Percentiles rank a stretch among this genome's conserved stretches.
Evolutionary conservation across 805 yeast genomes (phyloP).

Genomic region (Saturnispora silvae): DNA sequence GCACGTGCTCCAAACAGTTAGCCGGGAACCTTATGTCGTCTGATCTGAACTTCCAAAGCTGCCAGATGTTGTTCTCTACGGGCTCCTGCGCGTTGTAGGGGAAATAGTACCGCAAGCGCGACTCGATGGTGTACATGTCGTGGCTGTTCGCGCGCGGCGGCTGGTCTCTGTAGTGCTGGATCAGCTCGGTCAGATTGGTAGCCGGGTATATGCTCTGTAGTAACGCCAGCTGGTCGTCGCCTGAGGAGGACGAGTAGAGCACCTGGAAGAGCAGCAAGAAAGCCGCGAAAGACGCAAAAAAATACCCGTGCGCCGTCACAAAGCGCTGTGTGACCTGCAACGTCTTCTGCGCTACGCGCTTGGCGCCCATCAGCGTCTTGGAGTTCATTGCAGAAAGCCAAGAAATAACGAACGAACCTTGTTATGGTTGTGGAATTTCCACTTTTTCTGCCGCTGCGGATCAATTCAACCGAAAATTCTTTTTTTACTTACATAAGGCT

Average conservation of each 20-base stretch:
- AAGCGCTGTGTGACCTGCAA: background rate
- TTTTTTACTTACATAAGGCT: background rate
- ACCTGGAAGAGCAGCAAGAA: slow-evolving; percentile 2
- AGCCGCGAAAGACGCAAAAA: slow-evolving; percentile 3
- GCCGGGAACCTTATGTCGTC: slow-evolving; percentile 24
- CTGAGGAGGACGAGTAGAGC: slow-evolving; percentile 5
- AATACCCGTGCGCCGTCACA: background rate
- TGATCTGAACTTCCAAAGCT: slow-evolving; percentile 18
- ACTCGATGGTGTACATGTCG: slow-evolving; percentile 20
- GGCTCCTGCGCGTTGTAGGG: slow-evolving; percentile 17
- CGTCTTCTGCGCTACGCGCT: background rate
- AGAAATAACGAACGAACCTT: background rate
- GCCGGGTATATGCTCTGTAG: slow-evolving; percentile 11
- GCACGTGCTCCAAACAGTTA: slow-evolving; percentile 23
- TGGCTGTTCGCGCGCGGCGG: slow-evolving; percentile 17
- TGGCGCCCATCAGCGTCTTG: background rate
- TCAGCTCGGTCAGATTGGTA: slow-evolving; percentile 8
- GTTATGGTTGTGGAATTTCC: background rate
- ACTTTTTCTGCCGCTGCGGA: background rate
- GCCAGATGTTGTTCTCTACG: slow-evolving; percentile 25
- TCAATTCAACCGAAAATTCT: background rate
- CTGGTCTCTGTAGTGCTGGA: slow-evolving; percentile 6
- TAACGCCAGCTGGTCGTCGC: slow-evolving; percentile 6
- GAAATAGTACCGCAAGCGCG: slow-evolving; percentile 17
- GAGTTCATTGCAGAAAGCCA: slow-evolving; percentile 1